Base-by-base conservation (phyloP, 768 basidiomycete genomes). In the Melanogaster broomeanus region DNA sequence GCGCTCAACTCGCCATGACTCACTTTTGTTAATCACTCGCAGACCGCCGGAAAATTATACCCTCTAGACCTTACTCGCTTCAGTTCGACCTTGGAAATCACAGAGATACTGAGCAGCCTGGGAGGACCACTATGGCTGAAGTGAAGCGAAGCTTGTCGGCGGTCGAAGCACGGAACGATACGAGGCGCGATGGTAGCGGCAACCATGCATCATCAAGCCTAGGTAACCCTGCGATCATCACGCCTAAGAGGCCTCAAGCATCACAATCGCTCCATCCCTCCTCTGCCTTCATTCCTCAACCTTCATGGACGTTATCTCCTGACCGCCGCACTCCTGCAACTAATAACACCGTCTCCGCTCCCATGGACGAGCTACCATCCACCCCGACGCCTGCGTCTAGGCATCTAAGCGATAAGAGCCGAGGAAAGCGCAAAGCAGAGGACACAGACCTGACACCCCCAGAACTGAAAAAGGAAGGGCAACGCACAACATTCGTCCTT, bases 391-490 rank as follows among this genome's bases (percentile, higher is more conserved):
- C 73, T 49, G 64, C 60, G 53, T 45, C 64, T 48, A 67, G 71
- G 53, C 58, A 58, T 37, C 52, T 58, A 3, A 67, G 70, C 47
- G 68, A 75, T 51, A 69, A 65, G 52, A 62, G 68, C 30, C 81
- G 75, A 58, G 84, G 84, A 7, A 90, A 90, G 66, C 74, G 88
- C 53, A 90, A 89, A 63, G 87, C 85, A 6, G 85, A 87, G 39
- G 87, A 88, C 57, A 72, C 82, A n/a, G 85, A 84, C 53, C 71
- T 77, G 28, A 87, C 87, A 3, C 85, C 86, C 30, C 84, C 86
- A 7, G 85, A 86, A 61, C 79, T 76, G 50, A 73, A 74, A 52
- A 80, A 76, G 63, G 75, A 78, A 52, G 67, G 52, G 1, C 73
- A 76, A 35, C 77, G 72, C 44, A 73, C 87, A 34, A 88, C 84